Percentiles rank a stretch among this genome's conserved stretches.
These are phyloP conservation scores for Alternaria dauci DNA, from an alignment of 2,329 filamentous ascomycete species.

Conservation along the genomic window DNA sequence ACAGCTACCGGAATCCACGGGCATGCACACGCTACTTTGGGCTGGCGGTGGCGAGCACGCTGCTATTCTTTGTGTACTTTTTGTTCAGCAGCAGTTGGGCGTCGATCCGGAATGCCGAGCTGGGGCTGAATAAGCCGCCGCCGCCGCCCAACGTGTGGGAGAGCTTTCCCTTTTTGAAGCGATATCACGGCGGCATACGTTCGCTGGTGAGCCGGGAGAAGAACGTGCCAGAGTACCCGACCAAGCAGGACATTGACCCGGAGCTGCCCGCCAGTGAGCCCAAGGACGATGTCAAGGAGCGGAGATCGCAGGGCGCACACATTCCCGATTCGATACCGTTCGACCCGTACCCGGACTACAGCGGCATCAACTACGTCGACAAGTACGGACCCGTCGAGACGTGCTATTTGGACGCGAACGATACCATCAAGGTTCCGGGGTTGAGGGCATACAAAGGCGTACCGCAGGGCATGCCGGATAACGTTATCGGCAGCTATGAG, in stretches of 20 bases:
- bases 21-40: conserved; percentile 82
- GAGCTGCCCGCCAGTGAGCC: conserved; percentile 43
- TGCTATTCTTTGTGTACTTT: conserved; percentile 79
- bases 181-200: conserved; percentile 89
- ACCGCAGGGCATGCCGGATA: conserved; percentile 82
- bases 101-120: conserved; percentile 69
- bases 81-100: conserved; percentile 77
- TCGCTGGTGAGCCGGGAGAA: conserved; percentile 71
- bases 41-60: conserved; percentile 70
- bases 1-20: conserved; percentile 71
- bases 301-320: conserved; percentile 40
- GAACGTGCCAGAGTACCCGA: conserved; percentile 84
- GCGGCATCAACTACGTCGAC: conserved; percentile 63
- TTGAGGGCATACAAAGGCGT: conserved; percentile 80
- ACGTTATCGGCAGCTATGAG: conserved; percentile 86
- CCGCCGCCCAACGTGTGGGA: conserved; percentile 81
- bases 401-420: conserved; percentile 78
- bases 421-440: conserved; percentile 71
- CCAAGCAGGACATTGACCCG: conserved; percentile 60
- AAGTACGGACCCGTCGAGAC: conserved; percentile 70
- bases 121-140: conserved; percentile 67
- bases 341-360: conserved; percentile 73
- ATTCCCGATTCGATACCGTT: conserved; percentile 58
- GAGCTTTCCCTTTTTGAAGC: conserved; percentile 80
- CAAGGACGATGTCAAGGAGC: conserved; percentile 38